Evolutionary conservation across 2,329 filamentous ascomycete genomes (phyloP).

Genomic region (Fusarium continuum): DNA sequence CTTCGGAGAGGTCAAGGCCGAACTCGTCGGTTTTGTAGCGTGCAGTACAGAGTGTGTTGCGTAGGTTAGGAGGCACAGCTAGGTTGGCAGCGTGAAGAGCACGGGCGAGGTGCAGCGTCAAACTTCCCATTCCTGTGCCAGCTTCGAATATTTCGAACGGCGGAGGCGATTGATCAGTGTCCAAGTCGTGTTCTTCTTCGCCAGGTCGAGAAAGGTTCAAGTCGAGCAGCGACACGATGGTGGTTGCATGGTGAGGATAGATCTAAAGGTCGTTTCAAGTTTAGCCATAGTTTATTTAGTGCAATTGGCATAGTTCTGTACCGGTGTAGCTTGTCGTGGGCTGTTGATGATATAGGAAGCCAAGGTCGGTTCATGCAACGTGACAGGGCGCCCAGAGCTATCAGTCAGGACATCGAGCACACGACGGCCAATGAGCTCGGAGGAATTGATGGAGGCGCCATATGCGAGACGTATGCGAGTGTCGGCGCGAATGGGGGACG

Average conservation of each 20-base stretch:
- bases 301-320: constrained; percentile 17
- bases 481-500: constrained; percentile 47
- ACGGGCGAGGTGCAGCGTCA: constrained; percentile 79
- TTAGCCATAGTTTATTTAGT: not conserved
- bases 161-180: constrained; percentile 45
- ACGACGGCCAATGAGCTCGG: constrained; percentile 70
- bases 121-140: constrained; percentile 83
- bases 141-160: constrained; percentile 82
- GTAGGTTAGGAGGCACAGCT: constrained; percentile 55
- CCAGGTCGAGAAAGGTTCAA: constrained; percentile 65
- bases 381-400: constrained; percentile 58
- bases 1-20: constrained; percentile 43
- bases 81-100: constrained; percentile 79
- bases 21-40: constrained; percentile 28
- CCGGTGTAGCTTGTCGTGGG: constrained; percentile 76
- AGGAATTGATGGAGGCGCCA: constrained; percentile 58
- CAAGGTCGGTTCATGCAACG: constrained; percentile 72
- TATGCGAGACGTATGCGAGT: constrained; percentile 52
- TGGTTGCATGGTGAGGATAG: constrained; percentile 77
- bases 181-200: constrained; percentile 43
- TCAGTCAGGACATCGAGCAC: constrained; percentile 68
- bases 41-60: constrained; percentile 44
- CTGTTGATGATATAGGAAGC: constrained; percentile 77
- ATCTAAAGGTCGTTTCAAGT: constrained; percentile 37
- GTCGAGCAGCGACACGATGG: constrained; percentile 81